Base-by-base conservation (phyloP, 1,284 basidiomycete species). In the Marasmius fiardii region DNA sequence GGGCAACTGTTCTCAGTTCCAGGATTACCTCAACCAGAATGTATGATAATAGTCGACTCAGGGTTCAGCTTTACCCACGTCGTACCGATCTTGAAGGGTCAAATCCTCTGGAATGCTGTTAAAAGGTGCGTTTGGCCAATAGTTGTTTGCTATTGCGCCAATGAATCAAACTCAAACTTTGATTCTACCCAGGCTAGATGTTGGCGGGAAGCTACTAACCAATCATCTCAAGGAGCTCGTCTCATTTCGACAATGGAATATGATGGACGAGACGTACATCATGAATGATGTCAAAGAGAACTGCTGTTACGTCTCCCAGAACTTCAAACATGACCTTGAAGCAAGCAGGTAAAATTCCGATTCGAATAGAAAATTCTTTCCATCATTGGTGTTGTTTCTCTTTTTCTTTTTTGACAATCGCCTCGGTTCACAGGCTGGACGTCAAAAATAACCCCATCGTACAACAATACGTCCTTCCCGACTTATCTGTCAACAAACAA, bases 191-290 rank as follows among this genome's bases (percentile, higher is more conserved):
- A 95, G 95, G 61, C 84, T 98, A 66, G 93, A 97, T 64, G 83
- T 97, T 26, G 95, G 95, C 52, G 95, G 95, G 51, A 97, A 97
- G 72, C 78, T 98, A 12, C 71, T 98, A 55, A 98, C 95, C 24
- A 98, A 97, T 72, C 90, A 96, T 53, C 80, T 98, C 34, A 97
- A 98, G 66, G 92, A 95, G 67, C 80, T 95, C 50, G 84, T 96
- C 11, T 96, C 93, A 11, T 98, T 93, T 70, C 86, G 93, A 31
- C 95, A 98, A 67, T 96, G 93, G 90, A 94, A 98, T 70, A 93
- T 98, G 91, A 94, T 95, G 85, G 94, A 98, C 67, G 91, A 97
- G 72, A 94, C 92, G 0, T 85, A 90, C 70, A 88, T 98, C 64
- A 89, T 97, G 73, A 94, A 95, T 72, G 82, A 91, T 60, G 88